phyloP scores from a whole-genome alignment of 345 rosid genomes.

The Schrenkiella parvula region DNA sequence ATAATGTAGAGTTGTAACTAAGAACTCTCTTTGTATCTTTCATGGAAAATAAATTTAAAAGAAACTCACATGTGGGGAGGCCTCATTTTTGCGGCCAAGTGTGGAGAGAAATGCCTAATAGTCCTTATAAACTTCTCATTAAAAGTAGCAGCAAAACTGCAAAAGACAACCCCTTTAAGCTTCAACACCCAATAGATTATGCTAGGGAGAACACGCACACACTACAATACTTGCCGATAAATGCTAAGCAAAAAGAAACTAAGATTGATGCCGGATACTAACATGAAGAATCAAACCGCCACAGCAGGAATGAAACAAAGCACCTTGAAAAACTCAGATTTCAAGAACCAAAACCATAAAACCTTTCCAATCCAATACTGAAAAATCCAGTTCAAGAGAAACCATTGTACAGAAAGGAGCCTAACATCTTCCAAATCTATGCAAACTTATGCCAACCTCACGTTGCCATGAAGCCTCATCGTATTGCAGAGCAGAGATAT shows the following conservation, averaged over 20 bases:
- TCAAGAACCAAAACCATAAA: background rate
- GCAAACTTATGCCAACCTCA: background rate
- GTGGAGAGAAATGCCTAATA: conserved; percentile 91
- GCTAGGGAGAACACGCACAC: background rate
- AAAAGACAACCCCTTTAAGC: background rate
- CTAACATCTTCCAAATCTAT: background rate
- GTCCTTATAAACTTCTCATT: conserved; percentile 84
- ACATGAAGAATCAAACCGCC: background rate
- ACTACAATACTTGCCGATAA: background rate
- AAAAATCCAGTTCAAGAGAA: background rate
- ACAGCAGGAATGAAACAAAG: background rate
- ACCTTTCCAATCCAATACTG: background rate
- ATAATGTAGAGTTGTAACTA: background rate
- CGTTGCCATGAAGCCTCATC: background rate
- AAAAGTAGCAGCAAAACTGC: conserved; percentile 95
- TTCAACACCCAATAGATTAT: conserved; percentile 5
- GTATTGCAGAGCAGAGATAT: background rate
- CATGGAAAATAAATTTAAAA: background rate
- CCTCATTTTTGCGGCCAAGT: conserved; percentile 95
- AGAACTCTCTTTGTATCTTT: background rate
- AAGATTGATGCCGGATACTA: background rate
- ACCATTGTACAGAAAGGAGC: background rate
- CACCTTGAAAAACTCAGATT: background rate
- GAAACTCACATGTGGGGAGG: conserved; percentile 79
- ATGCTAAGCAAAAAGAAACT: background rate